A percentile compares a stretch with the other conserved stretches of the same genome.
These are phyloP conservation scores for Candida vaughaniae DNA, from an alignment of 805 yeast genomes.

Conservation along the genomic window DNA sequence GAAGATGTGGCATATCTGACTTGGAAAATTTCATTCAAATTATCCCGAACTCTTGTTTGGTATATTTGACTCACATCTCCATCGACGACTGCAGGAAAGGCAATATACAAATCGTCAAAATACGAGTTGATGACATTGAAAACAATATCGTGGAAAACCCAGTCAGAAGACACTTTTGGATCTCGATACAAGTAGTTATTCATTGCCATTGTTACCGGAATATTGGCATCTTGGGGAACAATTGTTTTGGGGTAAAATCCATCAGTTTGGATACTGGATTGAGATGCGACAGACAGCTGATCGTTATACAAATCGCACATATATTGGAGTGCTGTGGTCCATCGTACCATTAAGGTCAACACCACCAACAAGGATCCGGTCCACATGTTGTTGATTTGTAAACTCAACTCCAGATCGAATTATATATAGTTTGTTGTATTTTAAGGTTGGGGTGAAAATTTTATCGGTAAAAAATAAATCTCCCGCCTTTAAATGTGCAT, in stretches of 20 bases:
- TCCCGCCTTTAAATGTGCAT: too few relatives aligned
- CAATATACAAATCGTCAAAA: constrained; percentile 11
- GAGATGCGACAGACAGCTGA: background rate
- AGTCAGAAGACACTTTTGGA: background rate
- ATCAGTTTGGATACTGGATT: constrained; percentile 5
- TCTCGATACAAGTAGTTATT: constrained; percentile 12
- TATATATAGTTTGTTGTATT: too few relatives aligned
- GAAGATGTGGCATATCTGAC: constrained; percentile 8
- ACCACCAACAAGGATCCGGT: too few relatives aligned
- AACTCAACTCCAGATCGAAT: too few relatives aligned
- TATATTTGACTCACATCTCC: constrained; percentile 1
- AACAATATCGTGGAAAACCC: constrained; percentile 11
- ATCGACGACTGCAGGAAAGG: constrained; percentile 8
- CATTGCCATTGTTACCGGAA: constrained; percentile 11
- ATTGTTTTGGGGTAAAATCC: constrained; percentile 12
- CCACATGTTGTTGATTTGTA: too few relatives aligned
- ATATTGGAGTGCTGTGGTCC: background rate
- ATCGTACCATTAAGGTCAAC: background rate
- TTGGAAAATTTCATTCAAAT: constrained; percentile 6
- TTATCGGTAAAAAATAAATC: too few relatives aligned
- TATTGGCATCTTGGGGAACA: constrained; percentile 6
- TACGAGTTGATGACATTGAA: constrained; percentile 9
- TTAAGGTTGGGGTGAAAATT: too few relatives aligned
- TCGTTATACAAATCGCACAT: constrained; percentile 3
- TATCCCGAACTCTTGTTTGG: constrained; percentile 7